Base-by-base conservation (phyloP, 331 rosid species). In the Phaseolus coccineus region DNA sequence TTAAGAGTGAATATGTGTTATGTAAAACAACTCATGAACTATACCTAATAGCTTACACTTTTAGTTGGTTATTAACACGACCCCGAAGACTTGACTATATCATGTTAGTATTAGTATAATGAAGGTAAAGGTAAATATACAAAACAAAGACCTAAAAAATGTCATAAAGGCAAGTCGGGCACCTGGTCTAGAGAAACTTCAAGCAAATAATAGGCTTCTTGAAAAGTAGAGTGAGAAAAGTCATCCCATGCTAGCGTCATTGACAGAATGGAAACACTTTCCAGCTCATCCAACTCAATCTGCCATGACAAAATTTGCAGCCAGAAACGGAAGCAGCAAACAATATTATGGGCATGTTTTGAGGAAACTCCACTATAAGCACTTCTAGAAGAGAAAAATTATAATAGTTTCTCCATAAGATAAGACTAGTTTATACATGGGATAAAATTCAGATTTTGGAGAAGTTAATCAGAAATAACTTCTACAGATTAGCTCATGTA, bases 251-350 rank as follows among this genome's bases (percentile, higher is more conserved):
- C 93, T 77, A 95, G 88, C 73, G 96, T 88, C 87, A 86, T 94
- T 37, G 94, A 88, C 84, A 95, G 81, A 77, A 89, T 65, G 80
- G 99, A 95, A 87, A 84, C 30, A 4, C 84, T 82, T 65, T 91
- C 96, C 78, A 85, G 80, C 90, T 93, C 99, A 77, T 88, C 86
- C 82, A 95, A 84, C 87, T 95, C 99, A 85, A 93, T 83, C 99
- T 95, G 90, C 73, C 61, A 77, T 62, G 72, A 84, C 28, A 52
- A 82, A 6, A 68, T 76, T 66, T 62, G 39, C 53, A 71, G 37
- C 65, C 48, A 46, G 22, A 28, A 75, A 61, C 53, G 30, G 61
- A 75, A 77, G 27, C 81, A 16, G 71, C 71, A 72, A 76, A 82
- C 71, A 44, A 44, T 44, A 46, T 46, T 10, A 46, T 9, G 13